Percentiles rank a stretch among this genome's conserved stretches.
These are phyloP conservation scores for Volvox carteri DNA, from an alignment of 163 green algal species.

Conservation along the genomic window DNA sequence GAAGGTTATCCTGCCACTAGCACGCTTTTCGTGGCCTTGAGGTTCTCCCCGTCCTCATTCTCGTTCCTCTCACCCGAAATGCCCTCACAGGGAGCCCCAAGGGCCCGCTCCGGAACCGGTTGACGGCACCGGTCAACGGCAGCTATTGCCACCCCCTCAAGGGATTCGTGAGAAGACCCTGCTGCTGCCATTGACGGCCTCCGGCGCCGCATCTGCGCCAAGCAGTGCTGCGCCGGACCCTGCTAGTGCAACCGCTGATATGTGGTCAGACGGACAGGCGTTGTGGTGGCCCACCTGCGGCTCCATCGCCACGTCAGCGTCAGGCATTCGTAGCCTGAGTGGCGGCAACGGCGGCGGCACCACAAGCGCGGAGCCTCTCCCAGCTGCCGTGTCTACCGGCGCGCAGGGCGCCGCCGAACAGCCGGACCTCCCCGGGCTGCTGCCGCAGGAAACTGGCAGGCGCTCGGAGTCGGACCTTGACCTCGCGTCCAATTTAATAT, in stretches of 20 bases:
- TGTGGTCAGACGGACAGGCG: not conserved
- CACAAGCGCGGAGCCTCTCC: not conserved
- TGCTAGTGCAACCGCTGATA: not conserved
- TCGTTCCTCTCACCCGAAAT: too few relatives aligned
- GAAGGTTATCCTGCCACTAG: too few relatives aligned
- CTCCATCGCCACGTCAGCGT: not conserved
- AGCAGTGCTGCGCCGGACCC: too few relatives aligned
- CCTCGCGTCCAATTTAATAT: not conserved
- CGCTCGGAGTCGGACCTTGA: conserved; percentile 1
- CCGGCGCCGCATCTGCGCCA: too few relatives aligned
- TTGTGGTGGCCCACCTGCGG: not conserved
- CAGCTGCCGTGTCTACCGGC: not conserved
- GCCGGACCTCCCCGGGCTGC: not conserved
- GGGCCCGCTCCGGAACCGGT: too few relatives aligned
- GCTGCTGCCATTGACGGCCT: too few relatives aligned
- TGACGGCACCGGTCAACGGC: too few relatives aligned
- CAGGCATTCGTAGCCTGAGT: not conserved
- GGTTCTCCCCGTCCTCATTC: too few relatives aligned
- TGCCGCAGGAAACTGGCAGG: not conserved
- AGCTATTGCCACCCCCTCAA: too few relatives aligned
- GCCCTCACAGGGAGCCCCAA: too few relatives aligned
- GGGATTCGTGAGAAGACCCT: too few relatives aligned
- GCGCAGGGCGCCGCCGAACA: not conserved
- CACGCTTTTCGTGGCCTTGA: too few relatives aligned
- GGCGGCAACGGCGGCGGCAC: not conserved